Evolutionary conservation across 495 filamentous ascomycete genomes (phyloP).

Genomic region (Xylaria venustula): DNA sequence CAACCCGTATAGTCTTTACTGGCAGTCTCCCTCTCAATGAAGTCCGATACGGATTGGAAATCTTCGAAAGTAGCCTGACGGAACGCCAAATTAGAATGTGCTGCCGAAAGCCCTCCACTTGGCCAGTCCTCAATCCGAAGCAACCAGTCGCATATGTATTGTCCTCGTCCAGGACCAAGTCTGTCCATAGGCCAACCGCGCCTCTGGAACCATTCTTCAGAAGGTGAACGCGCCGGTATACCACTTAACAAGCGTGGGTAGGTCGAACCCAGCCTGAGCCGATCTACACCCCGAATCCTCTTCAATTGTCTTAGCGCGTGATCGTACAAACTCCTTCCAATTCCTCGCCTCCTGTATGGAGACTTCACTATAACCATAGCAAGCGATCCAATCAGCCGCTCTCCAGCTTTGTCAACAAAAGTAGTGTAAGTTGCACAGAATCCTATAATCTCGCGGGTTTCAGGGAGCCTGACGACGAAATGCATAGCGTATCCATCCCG

Average conservation of each 20-base stretch:
- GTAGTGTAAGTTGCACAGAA: conserved; percentile 61
- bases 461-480: conserved; percentile 57
- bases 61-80: conserved; percentile 50
- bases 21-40: conserved; percentile 47
- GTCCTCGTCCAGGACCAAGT: conserved; percentile 41
- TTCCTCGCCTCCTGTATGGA: conserved; percentile 50
- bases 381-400: conserved; percentile 57
- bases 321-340: conserved; percentile 57
- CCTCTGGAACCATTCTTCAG: conserved; percentile 57
- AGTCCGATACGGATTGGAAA: conserved; percentile 51
- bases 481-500: conserved; percentile 62
- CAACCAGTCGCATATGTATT: conserved; percentile 56
- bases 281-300: conserved; percentile 51
- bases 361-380: conserved; percentile 58
- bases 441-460: conserved; percentile 49
- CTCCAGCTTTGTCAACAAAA: conserved; percentile 50
- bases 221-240: conserved; percentile 43
- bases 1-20: conserved; percentile 47
- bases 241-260: conserved; percentile 62
- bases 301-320: conserved; percentile 53
- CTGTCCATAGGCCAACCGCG: conserved; percentile 56
- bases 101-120: conserved; percentile 28
- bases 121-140: conserved; percentile 55
- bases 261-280: conserved; percentile 59
- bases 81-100: conserved; percentile 39